Base-by-base conservation (phyloP, 345 rosid genomes). In the Brassica nigra region DNA sequence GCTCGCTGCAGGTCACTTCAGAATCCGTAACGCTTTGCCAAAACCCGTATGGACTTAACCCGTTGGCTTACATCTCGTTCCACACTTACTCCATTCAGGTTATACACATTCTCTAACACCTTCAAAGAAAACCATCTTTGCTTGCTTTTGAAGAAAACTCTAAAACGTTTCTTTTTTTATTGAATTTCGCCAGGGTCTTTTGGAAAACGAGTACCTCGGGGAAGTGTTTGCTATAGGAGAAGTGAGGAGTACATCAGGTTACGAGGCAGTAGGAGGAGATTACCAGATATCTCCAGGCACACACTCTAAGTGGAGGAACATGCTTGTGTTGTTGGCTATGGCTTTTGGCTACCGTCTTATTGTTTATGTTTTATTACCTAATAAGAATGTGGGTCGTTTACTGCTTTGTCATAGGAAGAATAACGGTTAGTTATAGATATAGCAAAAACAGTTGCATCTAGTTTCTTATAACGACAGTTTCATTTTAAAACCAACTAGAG, bases 71-170 rank as follows among this genome's bases (percentile, higher is more conserved):
- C 75, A 76, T 93, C 47, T 89, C 98, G 2, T 93, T 93, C 80
- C 99, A 95, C 82, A 89, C 94, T 18, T 93, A 89, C 80, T 90
- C 97, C 34, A 90, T 95, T 70, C 89, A 91, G 98, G 99, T 85
- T 52, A 82, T 82, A 80, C 86, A 79, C 37, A 49, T 34, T 8
- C 62, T 66, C 52, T 47, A 23, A 63, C 67, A 62, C 27, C 9
- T 52, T 1, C 1, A 9, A 80, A 85, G 76, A 16, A 47, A 7
- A 4, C 16, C 12, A 68, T 34, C 6, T 54, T 29, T 54, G 64
- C 15, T 34, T 62, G 1, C 64, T 75, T 62, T 8, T 0, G 7
- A 2, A 8, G 33, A 68, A 23, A 23, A 23, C 33, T 59, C 11
- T 37, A 6, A n/a, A 47, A 28, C 58, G 15, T 15, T 42, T 5